A percentile compares a stretch with the other conserved stretches of the same genome.
These are phyloP conservation scores for Pythium brachiatum DNA, from an alignment of 352 stramenopile genomes.

Conservation along the genomic window DNA sequence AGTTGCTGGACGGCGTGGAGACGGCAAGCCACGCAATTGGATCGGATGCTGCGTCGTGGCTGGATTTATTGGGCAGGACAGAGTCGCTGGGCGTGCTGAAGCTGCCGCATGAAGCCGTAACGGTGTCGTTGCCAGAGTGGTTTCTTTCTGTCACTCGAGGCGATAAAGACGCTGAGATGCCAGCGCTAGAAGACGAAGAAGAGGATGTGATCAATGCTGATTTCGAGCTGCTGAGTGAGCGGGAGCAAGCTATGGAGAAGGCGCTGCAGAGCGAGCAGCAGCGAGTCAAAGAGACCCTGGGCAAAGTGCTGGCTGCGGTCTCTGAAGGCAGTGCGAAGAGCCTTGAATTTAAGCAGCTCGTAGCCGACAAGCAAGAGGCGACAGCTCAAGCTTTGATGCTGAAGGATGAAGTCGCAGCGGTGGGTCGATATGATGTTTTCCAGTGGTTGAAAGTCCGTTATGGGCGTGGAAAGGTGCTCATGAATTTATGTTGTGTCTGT, in stretches of 20 bases:
- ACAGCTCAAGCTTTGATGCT: conserved; percentile 40
- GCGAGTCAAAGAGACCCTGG: conserved; percentile 33
- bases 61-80: conserved; percentile 30
- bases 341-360: conserved; percentile 54
- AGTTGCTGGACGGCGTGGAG: conserved; percentile 60
- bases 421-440: conserved; percentile 33
- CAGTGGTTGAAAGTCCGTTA: background rate
- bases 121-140: conserved; percentile 64
- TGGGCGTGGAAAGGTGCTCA: background rate
- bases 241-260: conserved; percentile 43
- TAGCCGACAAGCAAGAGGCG: conserved; percentile 54
- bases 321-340: conserved; percentile 14
- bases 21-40: conserved; percentile 23
- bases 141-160: conserved; percentile 54
- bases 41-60: conserved; percentile 26
- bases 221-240: conserved; percentile 24
- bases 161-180: conserved; percentile 38
- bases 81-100: conserved; percentile 45
- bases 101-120: conserved; percentile 41
- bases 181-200: conserved; percentile 22
- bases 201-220: conserved; percentile 14
- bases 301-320: conserved; percentile 33
- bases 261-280: conserved; percentile 42
- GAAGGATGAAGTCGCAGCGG: conserved; percentile 53
- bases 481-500: conserved; percentile 14